Percentiles rank a stretch among this genome's conserved stretches.
These are phyloP conservation scores for Neurospora discreta DNA, from an alignment of 495 filamentous ascomycete genomes.

Conservation along the genomic window DNA sequence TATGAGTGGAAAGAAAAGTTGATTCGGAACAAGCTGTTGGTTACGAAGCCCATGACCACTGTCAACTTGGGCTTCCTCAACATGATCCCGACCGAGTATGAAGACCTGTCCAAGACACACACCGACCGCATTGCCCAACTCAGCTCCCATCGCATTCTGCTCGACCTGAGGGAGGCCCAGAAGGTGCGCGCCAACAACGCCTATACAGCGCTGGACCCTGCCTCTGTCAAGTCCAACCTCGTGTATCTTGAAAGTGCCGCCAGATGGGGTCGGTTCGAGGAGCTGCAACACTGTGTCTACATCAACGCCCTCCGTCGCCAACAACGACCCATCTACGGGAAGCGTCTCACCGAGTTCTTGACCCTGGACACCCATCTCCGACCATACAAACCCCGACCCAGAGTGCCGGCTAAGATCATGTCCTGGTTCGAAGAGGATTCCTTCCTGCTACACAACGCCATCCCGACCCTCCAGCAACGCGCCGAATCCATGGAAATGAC, in stretches of 20 bases:
- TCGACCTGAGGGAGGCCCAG: constrained; percentile 52
- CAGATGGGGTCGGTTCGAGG: constrained; percentile 61
- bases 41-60: constrained; percentile 50
- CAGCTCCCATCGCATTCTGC: constrained; percentile 51
- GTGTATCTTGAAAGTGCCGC: constrained; percentile 61
- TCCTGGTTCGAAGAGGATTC: constrained; percentile 68
- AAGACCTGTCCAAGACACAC: constrained; percentile 49
- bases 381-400: constrained; percentile 44
- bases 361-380: constrained; percentile 48
- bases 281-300: constrained; percentile 69
- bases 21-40: constrained; percentile 55
- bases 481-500: constrained; percentile 56
- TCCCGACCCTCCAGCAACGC: constrained; percentile 62
- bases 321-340: constrained; percentile 70
- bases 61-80: constrained; percentile 73
- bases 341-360: constrained; percentile 58
- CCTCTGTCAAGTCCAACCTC: constrained; percentile 55
- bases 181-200: constrained; percentile 48
- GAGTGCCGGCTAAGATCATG: constrained; percentile 39
- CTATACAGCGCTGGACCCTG: constrained; percentile 47
- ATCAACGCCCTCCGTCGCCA: constrained; percentile 73
- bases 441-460: constrained; percentile 55
- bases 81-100: constrained; percentile 62
- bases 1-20: constrained; percentile 68
- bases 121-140: constrained; percentile 52